Base-by-base conservation (phyloP, 2,329 filamentous ascomycete species). In the Fusarium proliferatum region DNA sequence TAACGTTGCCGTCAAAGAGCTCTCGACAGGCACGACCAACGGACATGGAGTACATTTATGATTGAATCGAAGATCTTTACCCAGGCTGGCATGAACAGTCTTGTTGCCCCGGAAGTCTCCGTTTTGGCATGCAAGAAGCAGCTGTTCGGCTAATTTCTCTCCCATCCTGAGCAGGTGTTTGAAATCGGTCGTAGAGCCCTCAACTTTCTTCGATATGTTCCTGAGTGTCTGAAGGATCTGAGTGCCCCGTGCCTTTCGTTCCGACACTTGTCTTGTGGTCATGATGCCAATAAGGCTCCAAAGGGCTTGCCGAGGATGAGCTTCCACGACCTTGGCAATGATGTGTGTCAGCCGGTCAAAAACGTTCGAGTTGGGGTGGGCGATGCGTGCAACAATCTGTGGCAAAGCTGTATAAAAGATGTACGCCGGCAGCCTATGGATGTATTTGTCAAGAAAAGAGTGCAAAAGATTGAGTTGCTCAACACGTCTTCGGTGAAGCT, bases 361-460 rank as follows among this genome's bases (percentile, higher is more conserved):
- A 4, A 97, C 94, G 3, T 91, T 89, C 8, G 82, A 82, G 80
- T 97, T 94, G 2, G 92, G 91, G 83, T 99, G 96, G 51, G 93
- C 94, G 77, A 99, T 98, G 38, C 96, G 92, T n/a, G 96, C 96
- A 64, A 99, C 93, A 70, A 99, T 93, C 82, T 99, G 96, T 9
- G 96, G 93, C 46, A 99, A 86, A 10, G 96, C 87, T 5, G 92
- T 93, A 79, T 95, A 96, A 81, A 94, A 95, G 38, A 94, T 89
- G 77, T 93, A 95, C 2, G 92, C 89, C 5, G 93, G 93, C 67
- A 95, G 86, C 9, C 90, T 88, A 28, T 87, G 82, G 23, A 96
- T 88, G 80, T 97, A 95, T 82, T 96, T 97, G 80, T 91, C 90
- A 70, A 98, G 84, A 72, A 95, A 92, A 28, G 86, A 85, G 81